These are phyloP conservation scores for Puccinia triticina DNA, from an alignment of 1,284 basidiomycete genomes.

Conservation along the genomic window DNA sequence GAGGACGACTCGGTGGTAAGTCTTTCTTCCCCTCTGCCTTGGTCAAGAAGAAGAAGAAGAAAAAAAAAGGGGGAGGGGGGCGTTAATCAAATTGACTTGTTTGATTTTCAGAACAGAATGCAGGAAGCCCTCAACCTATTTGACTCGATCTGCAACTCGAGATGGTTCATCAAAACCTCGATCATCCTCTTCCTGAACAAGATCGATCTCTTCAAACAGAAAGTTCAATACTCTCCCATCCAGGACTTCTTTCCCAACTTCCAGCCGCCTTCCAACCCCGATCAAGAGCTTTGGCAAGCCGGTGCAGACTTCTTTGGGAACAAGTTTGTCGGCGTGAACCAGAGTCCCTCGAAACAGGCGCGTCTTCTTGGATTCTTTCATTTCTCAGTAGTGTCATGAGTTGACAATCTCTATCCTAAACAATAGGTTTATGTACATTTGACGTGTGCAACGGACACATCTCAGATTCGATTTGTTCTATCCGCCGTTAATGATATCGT, in stretches of 20 bases:
- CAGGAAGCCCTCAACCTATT: constrained; percentile 60
- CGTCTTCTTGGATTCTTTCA: constrained; percentile 55
- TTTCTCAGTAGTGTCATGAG: neutral
- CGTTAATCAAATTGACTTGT: constrained; percentile 53
- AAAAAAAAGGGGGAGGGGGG: neutral
- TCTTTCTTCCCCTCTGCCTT: constrained; percentile 54
- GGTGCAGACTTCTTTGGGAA: constrained; percentile 58
- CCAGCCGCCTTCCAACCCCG: constrained; percentile 34
- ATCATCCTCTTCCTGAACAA: constrained; percentile 57
- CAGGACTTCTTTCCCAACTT: constrained; percentile 80
- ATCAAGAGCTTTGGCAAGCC: constrained; percentile 53
- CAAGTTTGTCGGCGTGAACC: constrained; percentile 58
- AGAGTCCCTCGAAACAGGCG: constrained; percentile 65
- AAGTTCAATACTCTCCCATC: constrained; percentile 82
- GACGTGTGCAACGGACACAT: constrained; percentile 65
- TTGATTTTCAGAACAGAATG: constrained; percentile 58
- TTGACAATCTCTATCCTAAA: neutral
- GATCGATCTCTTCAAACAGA: constrained; percentile 94
- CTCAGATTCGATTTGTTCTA: constrained; percentile 65
- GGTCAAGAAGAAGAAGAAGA: neutral
- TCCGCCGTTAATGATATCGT: constrained; percentile 66
- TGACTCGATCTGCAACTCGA: constrained; percentile 55
- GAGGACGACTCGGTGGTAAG: constrained; percentile 88
- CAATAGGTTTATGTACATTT: constrained; percentile 58
- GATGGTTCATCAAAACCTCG: constrained; percentile 54